phyloP scores from a whole-genome alignment of 2,329 filamentous ascomycete genomes.

The Pseudogymnoascus sp. region DNA sequence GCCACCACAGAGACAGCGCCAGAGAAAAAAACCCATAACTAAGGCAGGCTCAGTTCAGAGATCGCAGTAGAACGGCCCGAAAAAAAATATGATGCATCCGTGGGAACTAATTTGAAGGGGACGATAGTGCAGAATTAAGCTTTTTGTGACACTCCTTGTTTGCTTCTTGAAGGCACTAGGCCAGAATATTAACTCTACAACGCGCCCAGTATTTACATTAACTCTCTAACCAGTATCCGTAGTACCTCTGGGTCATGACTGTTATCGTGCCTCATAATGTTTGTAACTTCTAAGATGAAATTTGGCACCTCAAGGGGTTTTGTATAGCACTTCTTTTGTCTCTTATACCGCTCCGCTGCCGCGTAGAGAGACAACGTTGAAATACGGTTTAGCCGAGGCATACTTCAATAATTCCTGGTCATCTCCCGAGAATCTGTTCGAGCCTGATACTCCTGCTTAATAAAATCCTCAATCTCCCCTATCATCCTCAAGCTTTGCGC shows the following conservation, averaged over 20 bases:
- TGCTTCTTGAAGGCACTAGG: background rate
- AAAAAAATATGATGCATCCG: background rate
- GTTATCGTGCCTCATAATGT: background rate
- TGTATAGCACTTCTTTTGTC: background rate
- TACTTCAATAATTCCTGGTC: background rate
- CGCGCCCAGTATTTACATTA: background rate
- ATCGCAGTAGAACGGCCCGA: background rate
- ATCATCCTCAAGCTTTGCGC: slow-evolving; percentile 39
- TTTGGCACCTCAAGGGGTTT: background rate
- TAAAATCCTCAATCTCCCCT: slow-evolving; percentile 35
- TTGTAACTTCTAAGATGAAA: background rate
- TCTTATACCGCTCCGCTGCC: background rate
- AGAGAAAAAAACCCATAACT: background rate
- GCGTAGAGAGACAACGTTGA: background rate
- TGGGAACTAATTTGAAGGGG: background rate
- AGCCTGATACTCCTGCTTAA: slow-evolving; percentile 28
- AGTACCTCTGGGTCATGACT: background rate
- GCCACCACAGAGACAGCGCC: background rate
- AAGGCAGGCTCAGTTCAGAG: background rate
- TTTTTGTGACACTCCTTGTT: background rate
- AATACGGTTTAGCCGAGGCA: background rate
- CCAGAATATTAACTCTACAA: background rate
- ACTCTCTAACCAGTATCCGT: background rate
- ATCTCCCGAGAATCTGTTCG: background rate
- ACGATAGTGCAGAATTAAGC: background rate